Evolutionary conservation across 2,329 filamentous ascomycete species (phyloP).

Genomic region (Paecilomyces sp.): DNA sequence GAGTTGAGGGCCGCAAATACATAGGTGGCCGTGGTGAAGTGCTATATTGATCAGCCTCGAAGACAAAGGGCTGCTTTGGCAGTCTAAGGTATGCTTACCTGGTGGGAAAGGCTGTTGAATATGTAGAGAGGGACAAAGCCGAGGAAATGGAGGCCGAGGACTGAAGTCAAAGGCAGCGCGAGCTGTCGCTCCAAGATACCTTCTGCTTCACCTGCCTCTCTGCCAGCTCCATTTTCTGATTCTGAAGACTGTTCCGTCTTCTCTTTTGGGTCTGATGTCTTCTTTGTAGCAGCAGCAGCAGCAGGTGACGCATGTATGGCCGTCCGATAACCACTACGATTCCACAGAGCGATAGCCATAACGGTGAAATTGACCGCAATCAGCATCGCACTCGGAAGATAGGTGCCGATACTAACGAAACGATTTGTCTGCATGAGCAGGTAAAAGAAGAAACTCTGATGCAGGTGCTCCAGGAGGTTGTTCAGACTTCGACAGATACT

Average conservation of each 20-base stretch:
- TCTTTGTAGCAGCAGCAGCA: slow-evolving; percentile 7
- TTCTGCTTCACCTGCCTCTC: slow-evolving; percentile 10
- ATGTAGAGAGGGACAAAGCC: slow-evolving; percentile 74
- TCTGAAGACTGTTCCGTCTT: slow-evolving; percentile 8
- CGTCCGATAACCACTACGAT: slow-evolving; percentile 64
- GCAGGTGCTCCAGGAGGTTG: slow-evolving; percentile 90
- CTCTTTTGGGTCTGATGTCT: slow-evolving; percentile 11
- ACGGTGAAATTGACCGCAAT: slow-evolving; percentile 92
- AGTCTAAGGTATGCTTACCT: slow-evolving; percentile 44
- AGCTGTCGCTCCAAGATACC: slow-evolving; percentile 32
- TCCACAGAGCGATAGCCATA: slow-evolving; percentile 90
- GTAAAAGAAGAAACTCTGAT: slow-evolving; percentile 99
- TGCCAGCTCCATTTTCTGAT: slow-evolving; percentile 8
- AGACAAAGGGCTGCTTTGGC: background rate
- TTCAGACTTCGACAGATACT: slow-evolving; percentile 89
- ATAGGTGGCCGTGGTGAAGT: slow-evolving; percentile 53
- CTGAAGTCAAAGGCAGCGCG: slow-evolving; percentile 56
- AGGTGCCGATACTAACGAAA: slow-evolving; percentile 97
- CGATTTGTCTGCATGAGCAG: slow-evolving; percentile 83
- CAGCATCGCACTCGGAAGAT: slow-evolving; percentile 95
- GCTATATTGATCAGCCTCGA: slow-evolving; percentile 32
- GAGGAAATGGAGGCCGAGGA: slow-evolving; percentile 66
- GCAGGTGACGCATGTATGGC: slow-evolving; percentile 7
- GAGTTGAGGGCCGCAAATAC: slow-evolving; percentile 39
- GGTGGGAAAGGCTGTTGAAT: slow-evolving; percentile 68